phyloP scores from a whole-genome alignment of 352 stramenopile species.

The Aphanomyces euteiches region DNA sequence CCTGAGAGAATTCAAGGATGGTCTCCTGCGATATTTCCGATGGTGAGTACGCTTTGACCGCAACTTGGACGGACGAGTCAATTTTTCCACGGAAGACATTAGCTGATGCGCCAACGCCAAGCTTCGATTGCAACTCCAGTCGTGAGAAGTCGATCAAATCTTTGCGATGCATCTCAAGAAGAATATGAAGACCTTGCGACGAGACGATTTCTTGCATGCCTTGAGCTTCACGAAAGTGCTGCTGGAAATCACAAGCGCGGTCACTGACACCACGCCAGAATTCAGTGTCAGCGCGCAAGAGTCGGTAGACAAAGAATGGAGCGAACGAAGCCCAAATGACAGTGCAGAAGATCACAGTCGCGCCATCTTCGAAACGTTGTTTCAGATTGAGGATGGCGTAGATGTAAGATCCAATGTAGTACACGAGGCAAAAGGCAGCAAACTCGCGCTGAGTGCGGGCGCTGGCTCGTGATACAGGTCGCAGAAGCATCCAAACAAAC shows the following conservation, averaged over 20 bases:
- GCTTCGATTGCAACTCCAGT: slow-evolving; percentile 41
- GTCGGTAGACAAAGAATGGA: slow-evolving; percentile 64
- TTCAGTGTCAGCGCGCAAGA: slow-evolving; percentile 65
- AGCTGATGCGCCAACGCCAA: slow-evolving; percentile 43
- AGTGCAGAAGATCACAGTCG: slow-evolving; percentile 41
- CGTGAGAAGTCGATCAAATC: slow-evolving; percentile 56
- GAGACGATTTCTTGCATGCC: slow-evolving; percentile 43
- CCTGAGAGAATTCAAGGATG: slow-evolving; percentile 45
- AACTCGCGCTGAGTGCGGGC: slow-evolving; percentile 39
- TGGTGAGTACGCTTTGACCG: slow-evolving; percentile 63
- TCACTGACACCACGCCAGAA: slow-evolving; percentile 65
- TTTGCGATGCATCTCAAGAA: slow-evolving; percentile 48
- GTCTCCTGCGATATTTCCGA: slow-evolving; percentile 44
- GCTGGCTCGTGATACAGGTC: slow-evolving; percentile 14
- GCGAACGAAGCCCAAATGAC: slow-evolving; percentile 54
- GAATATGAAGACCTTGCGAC: slow-evolving; percentile 43
- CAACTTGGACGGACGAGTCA: slow-evolving; percentile 39
- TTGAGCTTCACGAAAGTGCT: slow-evolving; percentile 25
- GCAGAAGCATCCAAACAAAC: slow-evolving; percentile 32
- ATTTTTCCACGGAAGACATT: slow-evolving; percentile 49
- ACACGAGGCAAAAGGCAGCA: slow-evolving; percentile 36
- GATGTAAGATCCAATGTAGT: slow-evolving; percentile 29
- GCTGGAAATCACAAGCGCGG: slow-evolving; percentile 37
- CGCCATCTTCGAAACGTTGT: slow-evolving; percentile 32
- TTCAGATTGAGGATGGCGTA: neutral